Base-by-base conservation (phyloP, 495 filamentous ascomycete species). In the Lasiosphaeria miniovina region DNA sequence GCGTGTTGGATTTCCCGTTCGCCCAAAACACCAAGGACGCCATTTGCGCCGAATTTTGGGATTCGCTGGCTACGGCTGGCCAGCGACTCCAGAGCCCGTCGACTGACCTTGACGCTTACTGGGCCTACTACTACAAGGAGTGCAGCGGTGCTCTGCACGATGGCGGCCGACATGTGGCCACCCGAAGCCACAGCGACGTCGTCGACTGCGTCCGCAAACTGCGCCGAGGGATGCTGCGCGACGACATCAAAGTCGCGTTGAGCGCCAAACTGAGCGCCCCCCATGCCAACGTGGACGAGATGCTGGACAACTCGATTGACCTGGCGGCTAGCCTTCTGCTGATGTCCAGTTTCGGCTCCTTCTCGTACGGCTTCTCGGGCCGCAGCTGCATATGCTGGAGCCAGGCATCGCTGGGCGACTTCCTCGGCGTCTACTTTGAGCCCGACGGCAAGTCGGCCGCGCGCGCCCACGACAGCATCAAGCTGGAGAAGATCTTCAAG, bases 401-500 rank as follows among this genome's bases (percentile, higher is more conserved):
- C 45, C 24, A 52, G 11, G 46, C 45, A 6, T 36, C 49, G 1
- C 31, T 62, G 10, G 6, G 36, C 4, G 11, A 58, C 6, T 57
- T 53, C 33, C 17, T 58, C 8, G 1, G 12, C 14, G 34, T 6
- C 38, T 56, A 33, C 4, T 51, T 38, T 1, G 41, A 46, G 43
- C 43, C 43, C 12, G 43, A 46, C 5, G 32, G 3, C 33, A 15
- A 10, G 6, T 15, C 32, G 24, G n/a, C 49, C 10, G 49, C 34
- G 0, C 49, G 46, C 1, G 36, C 24, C 11, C 14, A 53, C 15
- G 59, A 65, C 17, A 6, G 35, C 11, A 36, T 61, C 10, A 67
- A 65, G 35, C 45, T 68, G 0, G 62, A 60, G 38, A 61, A 46
- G 10, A 41, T 62, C 35, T 68, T 68, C 56, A 63, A 60, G 5